Evolutionary conservation across 2,329 filamentous ascomycete species (phyloP), one percentile per base, ranked within the genome.

Genomic region (Neonectria ditissima): DNA sequence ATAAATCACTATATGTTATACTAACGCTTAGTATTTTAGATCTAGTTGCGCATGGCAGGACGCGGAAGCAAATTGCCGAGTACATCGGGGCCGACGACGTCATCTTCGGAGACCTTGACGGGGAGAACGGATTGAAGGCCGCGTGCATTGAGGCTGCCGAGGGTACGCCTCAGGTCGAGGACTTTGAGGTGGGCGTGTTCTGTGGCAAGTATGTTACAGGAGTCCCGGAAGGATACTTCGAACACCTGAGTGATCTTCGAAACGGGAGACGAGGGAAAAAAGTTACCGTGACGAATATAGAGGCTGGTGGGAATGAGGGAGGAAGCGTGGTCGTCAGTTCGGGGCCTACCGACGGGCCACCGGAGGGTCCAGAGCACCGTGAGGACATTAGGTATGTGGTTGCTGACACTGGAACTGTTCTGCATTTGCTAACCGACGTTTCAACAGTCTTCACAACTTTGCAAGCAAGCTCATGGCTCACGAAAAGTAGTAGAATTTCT

Each of bases 141-240:
- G 88, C 93, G 0, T 97, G 93, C 75, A 85, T 88, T 1, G 89
- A 92, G 69, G 85, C 92, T 6, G 88, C 87, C 66, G 85, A 88
- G 55, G 80, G 86, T 60, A 80, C 86, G 65, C 79, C 81, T 22
- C 76, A 76, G 32, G 71, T 85, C 73, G 83, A 83, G 10, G 82
- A 90, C 59, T 97, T 97, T 69, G 94, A 97, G 77, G 90, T 96
- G 10, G 94, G 94, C 56, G 93, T 97, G 13, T 97, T 97, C 82
- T 94, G 90, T 73, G 94, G 94, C 50, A 88, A 89, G 68, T 97
- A 97, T 78, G 84, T 92, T 64, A 97, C 94, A 0, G 88, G 89
- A 0, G 91, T 97, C 2, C 86, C 89, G 2, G 84, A 89, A 9
- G 88, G 86, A 32, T 97, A 97, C 80, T 94, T 97, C 70, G 87